Percentiles rank a stretch among this genome's conserved stretches.
Conservation (phyloP, 2,329 filamentous ascomycete genomes). For the Fusarium udum region DNA sequence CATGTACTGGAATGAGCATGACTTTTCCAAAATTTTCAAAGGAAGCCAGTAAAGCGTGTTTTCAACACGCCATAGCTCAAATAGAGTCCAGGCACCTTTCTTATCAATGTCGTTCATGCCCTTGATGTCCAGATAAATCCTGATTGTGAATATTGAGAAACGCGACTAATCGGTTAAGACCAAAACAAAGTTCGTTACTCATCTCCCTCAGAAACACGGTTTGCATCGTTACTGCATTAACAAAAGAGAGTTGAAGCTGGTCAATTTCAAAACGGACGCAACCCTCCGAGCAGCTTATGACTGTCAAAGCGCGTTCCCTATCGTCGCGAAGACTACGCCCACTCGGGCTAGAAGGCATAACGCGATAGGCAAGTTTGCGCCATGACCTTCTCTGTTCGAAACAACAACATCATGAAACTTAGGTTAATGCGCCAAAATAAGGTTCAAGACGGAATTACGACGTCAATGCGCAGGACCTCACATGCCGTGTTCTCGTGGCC, state of each 20-base stretch:
- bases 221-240: accelerated
- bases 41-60: neutral
- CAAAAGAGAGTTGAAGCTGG: neutral
- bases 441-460: neutral
- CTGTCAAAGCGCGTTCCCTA: neutral
- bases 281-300: neutral
- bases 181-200: neutral
- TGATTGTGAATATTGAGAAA: neutral
- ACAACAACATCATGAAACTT: neutral
- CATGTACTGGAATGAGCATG: conserved; percentile 2
- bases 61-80: accelerated
- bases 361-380: neutral
- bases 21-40: conserved; percentile 3
- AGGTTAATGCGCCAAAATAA: neutral
- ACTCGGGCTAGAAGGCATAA: neutral
- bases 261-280: neutral
- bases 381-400: neutral
- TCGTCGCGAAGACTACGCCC: neutral
- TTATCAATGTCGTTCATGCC: neutral
- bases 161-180: accelerated
- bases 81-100: neutral
- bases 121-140: neutral
- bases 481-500: neutral
- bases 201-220: neutral
- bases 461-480: neutral